These are phyloP conservation scores for Trichophyton rubrum DNA, from an alignment of 2,329 filamentous ascomycete species.

Conservation along the genomic window DNA sequence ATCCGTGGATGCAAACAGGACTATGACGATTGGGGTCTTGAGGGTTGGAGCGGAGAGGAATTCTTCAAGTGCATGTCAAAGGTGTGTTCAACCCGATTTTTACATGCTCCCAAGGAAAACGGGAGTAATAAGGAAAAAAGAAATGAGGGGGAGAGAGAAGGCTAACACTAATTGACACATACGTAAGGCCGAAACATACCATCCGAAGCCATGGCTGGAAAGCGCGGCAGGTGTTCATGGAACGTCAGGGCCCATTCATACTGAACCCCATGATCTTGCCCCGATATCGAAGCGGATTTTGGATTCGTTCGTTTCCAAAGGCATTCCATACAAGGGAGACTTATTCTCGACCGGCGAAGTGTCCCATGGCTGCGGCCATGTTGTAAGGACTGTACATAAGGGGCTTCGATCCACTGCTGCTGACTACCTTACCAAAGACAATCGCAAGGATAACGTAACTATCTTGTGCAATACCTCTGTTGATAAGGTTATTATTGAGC, in stretches of 20 bases:
- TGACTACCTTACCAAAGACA: slow-evolving; percentile 40
- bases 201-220: slow-evolving; percentile 46
- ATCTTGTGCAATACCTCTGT: slow-evolving; percentile 40
- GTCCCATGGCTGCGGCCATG: slow-evolving; percentile 45
- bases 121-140: background rate
- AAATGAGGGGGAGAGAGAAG: background rate
- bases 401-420: slow-evolving; percentile 43
- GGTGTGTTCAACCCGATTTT: slow-evolving; percentile 20
- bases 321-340: slow-evolving; percentile 44
- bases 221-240: slow-evolving; percentile 39
- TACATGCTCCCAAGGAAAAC: background rate
- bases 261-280: slow-evolving; percentile 46
- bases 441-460: slow-evolving; percentile 35
- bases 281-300: slow-evolving; percentile 46
- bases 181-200: slow-evolving; percentile 43
- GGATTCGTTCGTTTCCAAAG: slow-evolving; percentile 44
- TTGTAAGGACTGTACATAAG: slow-evolving; percentile 40
- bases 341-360: slow-evolving; percentile 46
- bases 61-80: slow-evolving; percentile 47
- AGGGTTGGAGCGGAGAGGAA: slow-evolving; percentile 45
- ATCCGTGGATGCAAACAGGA: slow-evolving; percentile 30
- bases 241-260: slow-evolving; percentile 41
- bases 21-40: slow-evolving; percentile 38
- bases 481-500: slow-evolving; percentile 41
- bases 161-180: background rate